Evolutionary conservation across 2,329 filamentous ascomycete species (phyloP), one percentile per base, ranked within the genome.

Genomic region (Phialocephala subalpina): DNA sequence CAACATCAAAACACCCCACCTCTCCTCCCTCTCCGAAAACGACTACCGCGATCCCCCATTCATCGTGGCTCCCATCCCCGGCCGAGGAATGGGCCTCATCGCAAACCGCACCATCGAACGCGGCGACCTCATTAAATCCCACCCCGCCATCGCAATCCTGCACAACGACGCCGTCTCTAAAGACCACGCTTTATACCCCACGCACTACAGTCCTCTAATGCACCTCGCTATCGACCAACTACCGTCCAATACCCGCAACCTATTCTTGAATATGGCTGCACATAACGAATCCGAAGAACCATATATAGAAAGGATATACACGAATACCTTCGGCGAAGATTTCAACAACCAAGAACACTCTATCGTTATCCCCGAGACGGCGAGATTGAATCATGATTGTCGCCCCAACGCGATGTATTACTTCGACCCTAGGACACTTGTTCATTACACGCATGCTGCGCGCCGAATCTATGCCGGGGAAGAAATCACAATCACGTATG

Each of bases 341-440:
- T 72, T 73, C 47, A 53, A 47, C 12, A 60, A 29, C 5, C 11
- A 63, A 40, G 61, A 63, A 18, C 67, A 70, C 36, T 61, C 52
- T 2, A 57, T 70, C 14, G 33, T 69, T 0, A 49, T 66, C 11
- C 69, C 64, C 0, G 67, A 70, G 49, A 69, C 64, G 6, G 68
- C 68, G 29, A 62, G 79, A 3, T 67, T 81, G 60, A 81, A 81
- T 67, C 79, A 81, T 64, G 78, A 78, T 59, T 81, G 79, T 62
- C 71, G 74, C 9, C 78, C 79, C 7, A 80, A 80, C 20, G 62
- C 70, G 18, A 67, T 71, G 63, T 79, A 78, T 67, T 76, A 77
- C 59, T 78, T 79, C 59, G 76, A 80, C 58, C 69, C 73, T 8
- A 60, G 57, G 1, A 77, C 74, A 0, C 70, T 80, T 27, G 70